Conservation (phyloP, 1,139 yeast species). For the Geotrichum reessii region DNA sequence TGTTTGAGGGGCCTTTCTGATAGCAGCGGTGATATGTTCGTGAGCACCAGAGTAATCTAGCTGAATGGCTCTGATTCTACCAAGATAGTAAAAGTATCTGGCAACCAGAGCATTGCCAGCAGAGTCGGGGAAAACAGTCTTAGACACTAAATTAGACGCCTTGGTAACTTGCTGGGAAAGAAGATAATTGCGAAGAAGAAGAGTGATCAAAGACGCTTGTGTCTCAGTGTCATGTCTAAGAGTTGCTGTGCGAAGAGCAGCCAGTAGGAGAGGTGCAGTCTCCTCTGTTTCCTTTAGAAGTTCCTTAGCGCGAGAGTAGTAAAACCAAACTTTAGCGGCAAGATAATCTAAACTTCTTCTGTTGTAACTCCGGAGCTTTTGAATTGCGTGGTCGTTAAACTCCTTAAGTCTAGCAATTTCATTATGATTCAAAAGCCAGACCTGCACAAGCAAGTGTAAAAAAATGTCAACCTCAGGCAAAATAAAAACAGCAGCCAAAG, state of each 20-base stretch:
- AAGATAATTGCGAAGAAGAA: conserved; percentile 75
- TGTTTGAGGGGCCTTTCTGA: conserved; percentile 96
- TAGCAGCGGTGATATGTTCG: conserved; percentile 85
- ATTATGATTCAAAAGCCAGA: conserved; percentile 61
- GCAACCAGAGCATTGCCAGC: conserved; percentile 89
- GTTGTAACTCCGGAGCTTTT: conserved; percentile 57
- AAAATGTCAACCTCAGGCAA: conserved; percentile 79
- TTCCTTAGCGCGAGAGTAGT: conserved; percentile 76
- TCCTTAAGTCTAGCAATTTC: conserved; percentile 33
- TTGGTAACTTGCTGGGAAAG: conserved; percentile 74
- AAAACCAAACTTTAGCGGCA: conserved; percentile 91
- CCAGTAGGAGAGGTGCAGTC: conserved; percentile 63
- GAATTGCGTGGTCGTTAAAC: conserved; percentile 45
- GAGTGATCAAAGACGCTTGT: conserved; percentile 77
- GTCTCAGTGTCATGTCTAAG: conserved; percentile 91
- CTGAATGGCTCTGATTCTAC: conserved; percentile 86
- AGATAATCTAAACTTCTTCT: conserved; percentile 81
- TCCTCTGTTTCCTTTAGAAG: conserved; percentile 48
- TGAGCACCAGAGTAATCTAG: conserved; percentile 87
- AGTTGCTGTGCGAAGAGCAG: conserved; percentile 79
- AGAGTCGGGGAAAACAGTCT: conserved; percentile 77
- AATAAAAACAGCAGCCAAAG: conserved; percentile 34
- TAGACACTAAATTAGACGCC: conserved; percentile 85
- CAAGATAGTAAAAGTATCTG: conserved; percentile 83
- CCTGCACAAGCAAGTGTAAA: conserved; percentile 70